Evolutionary conservation across 257 asterid species (phyloP).

Genomic region (Salvia hispanica): DNA sequence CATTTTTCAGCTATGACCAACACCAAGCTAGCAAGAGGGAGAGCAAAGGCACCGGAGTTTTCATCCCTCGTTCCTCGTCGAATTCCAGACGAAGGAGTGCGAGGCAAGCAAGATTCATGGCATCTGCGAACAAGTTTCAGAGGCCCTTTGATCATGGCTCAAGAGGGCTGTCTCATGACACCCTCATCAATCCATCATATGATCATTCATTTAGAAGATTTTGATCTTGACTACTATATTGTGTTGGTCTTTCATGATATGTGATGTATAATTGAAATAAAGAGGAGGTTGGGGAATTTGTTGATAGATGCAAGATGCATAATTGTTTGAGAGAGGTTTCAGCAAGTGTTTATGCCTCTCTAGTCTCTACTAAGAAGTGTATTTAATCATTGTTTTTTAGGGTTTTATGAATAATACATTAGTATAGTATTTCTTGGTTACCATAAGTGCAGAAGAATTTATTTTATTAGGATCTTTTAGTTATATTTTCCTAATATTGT

Average conservation of each 20-base stretch:
- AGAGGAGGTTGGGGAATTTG: conserved; percentile 19
- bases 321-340: neutral
- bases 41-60: conserved; percentile 91
- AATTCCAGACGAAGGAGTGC: conserved; percentile 49
- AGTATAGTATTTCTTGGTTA: neutral
- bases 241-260: conserved; percentile 2
- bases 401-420: too few species aligned
- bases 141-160: conserved; percentile 45
- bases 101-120: conserved; percentile 46
- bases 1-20: conserved; percentile 41
- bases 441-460: conserved; percentile 20
- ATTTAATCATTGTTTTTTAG: too few species aligned
- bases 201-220: conserved; percentile 55
- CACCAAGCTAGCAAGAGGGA: conserved; percentile 52
- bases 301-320: conserved; percentile 25
- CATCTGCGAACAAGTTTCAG: conserved; percentile 37
- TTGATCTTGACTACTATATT: conserved; percentile 15
- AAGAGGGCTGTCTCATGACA: conserved; percentile 46
- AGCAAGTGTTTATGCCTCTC: too few species aligned
- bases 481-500: too few species aligned
- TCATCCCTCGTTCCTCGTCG: conserved; percentile 66
- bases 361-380: too few species aligned
- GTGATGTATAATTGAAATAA: conserved; percentile 25
- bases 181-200: conserved; percentile 32
- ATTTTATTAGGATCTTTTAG: neutral